Percentiles rank a stretch among this genome's conserved stretches.
Evolutionary conservation across 2,329 filamentous ascomycete species (phyloP).

Genomic region (Nemania sp.): DNA sequence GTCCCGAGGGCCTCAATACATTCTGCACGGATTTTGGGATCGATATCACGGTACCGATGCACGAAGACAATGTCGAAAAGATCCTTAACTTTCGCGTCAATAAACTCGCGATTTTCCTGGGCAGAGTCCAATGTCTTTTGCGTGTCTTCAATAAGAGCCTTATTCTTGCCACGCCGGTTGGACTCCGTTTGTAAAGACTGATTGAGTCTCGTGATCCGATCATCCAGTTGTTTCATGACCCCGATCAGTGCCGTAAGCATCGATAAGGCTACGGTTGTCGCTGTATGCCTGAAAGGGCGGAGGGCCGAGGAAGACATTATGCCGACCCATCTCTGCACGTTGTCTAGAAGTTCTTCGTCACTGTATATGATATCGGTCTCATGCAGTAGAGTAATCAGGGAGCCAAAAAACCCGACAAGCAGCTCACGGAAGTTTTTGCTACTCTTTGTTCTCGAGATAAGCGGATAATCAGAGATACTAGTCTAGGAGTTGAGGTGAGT

Average conservation of each 20-base stretch:
- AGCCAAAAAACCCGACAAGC: slow-evolving; percentile 81
- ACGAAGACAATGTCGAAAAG: slow-evolving; percentile 95
- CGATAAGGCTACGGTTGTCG: slow-evolving; percentile 84
- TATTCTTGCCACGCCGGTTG: slow-evolving; percentile 78
- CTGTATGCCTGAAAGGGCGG: slow-evolving; percentile 93
- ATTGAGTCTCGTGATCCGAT: slow-evolving; percentile 78
- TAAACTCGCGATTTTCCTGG: slow-evolving; percentile 74
- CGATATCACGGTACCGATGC: slow-evolving; percentile 94
- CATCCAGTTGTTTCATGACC: slow-evolving; percentile 76
- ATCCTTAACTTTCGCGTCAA: slow-evolving; percentile 80
- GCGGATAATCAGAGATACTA: slow-evolving; percentile 85
- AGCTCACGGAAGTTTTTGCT: slow-evolving; percentile 81
- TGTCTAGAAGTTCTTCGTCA: slow-evolving; percentile 83
- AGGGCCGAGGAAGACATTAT: slow-evolving; percentile 90
- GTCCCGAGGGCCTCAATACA: slow-evolving; percentile 87
- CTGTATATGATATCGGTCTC: slow-evolving; percentile 85
- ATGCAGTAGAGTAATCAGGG: slow-evolving; percentile 81
- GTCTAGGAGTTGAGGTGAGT: slow-evolving; percentile 67
- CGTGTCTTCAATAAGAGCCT: slow-evolving; percentile 79
- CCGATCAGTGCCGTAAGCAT: slow-evolving; percentile 83
- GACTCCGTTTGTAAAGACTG: slow-evolving; percentile 84
- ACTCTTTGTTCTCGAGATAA: slow-evolving; percentile 84
- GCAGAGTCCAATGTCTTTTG: slow-evolving; percentile 78
- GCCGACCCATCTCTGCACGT: slow-evolving; percentile 88
- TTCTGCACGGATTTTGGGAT: slow-evolving; percentile 87